Base-by-base conservation (phyloP, 805 yeast species). In the Yarrowia keelungensis region DNA sequence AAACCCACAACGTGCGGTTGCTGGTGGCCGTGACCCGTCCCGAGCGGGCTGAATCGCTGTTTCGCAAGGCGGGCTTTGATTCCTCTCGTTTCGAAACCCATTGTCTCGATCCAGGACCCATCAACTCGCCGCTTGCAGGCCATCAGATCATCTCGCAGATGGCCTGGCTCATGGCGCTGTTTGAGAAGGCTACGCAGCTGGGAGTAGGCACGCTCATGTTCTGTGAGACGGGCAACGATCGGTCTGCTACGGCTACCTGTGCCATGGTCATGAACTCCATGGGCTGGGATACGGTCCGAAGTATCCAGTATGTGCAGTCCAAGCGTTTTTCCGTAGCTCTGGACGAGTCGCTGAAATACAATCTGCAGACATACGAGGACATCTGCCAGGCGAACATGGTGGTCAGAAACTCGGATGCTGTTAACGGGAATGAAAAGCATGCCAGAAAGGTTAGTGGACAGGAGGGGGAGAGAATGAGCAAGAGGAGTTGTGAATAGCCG, bases 151-250 rank as follows among this genome's bases (percentile, higher is more conserved):
- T 70, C n/a, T 46, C 51, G 14, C 70, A 54, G 46, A 69, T 41
- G 45, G 12, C 22, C 8, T 38, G 54, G 51, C 39, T 69, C 5
- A 45, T 70, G 45, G 41, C 16, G 14, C 39, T 49, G 12, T 47
- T 59, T 15, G 51, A 43, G 12, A 38, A 42, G 19, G 59, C 68
- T 8, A n/a, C 62, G 5, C 43, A 47, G 36, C 22, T 38, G 36
- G 67, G 67, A 5, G 56, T 47, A 15, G 46, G 46, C 12, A 68
- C 71, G 8, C 69, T 77, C 32, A 58, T 77, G 36, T 74, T 72
- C 51, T 77, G 80, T 61, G 80, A 77, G 62, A 71, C 78, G 5
- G 80, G 80, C 10, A 77, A 77, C 69, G 77, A 76, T 46, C 68
- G 67, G 15, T 70, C 75, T 11, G 79, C 79, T 14, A 72, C 77